Evolutionary conservation across 1,284 basidiomycete genomes (phyloP), one percentile per base, ranked within the genome.

Genomic region (Cryptococcus wingfieldii): DNA sequence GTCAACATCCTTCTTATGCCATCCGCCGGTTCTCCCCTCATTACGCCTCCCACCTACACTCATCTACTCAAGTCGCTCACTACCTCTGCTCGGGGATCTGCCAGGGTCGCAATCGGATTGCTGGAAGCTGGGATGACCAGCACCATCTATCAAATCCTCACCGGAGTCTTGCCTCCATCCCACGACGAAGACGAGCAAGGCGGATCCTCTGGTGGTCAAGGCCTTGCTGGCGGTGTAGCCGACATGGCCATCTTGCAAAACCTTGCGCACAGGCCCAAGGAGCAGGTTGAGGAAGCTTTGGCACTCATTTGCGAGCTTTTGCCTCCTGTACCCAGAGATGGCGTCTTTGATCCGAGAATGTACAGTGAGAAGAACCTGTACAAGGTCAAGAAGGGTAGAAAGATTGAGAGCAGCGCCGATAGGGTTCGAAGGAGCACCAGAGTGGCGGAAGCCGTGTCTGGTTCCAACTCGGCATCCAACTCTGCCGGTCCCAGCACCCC

Each of bases 191-290:
- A 81, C 44, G 87, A 87, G 65, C 84, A 88, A 69, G 87, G 87
- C 16, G 81, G 80, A 57, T 82, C 83, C 1, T 76, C 68, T 5
- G 70, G 65, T 13, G 74, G 71, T 2, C 88, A 90, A 72, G 88
- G 88, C 9, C 77, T 91, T 1, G 88, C 88, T 28, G 89, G 88
- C 38, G 88, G 90, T 23, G 76, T 93, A 7, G 89, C 89, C 4
- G 94, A 98, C 73, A 94, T 98, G 90, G 89, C 90, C 7, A 90
- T 98, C 38, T 90, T 98, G 84, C 91, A 98, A 78, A 98, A 95
- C 72, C 80, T 98, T 38, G 92, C 93, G 0, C 92, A 97, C 74
- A 83, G 93, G 39, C 90, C 95, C 10, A 98, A 98, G 78, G 95
- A 98, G 64, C 93, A 96, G 73, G 84, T 97, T 6, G 92, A 96